Evolutionary conservation across 2,329 filamentous ascomycete species (phyloP), one percentile per base, ranked within the genome.

Genomic region (Aureobasidium sp.): DNA sequence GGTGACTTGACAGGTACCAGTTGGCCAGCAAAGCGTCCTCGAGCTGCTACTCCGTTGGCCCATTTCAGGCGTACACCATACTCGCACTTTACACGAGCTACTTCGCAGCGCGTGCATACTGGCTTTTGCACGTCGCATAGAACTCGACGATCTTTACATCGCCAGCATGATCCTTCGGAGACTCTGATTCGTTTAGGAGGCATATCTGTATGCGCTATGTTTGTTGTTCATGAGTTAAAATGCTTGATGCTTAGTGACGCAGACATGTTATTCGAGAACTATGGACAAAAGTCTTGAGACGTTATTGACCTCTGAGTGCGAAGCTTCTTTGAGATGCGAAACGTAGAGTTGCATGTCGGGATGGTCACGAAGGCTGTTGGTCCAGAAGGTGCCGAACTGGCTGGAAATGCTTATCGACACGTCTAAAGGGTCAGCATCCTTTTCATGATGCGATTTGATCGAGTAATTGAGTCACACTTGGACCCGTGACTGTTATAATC

Each of bases 21-120:
- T 55, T 56, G 52, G 6, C 52, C 52, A 34, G 52, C 52, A 27
- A 56, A 44, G 5, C 52, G 52, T 44, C 52, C 51, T 53, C 52
- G 52, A 44, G 52, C 52, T 44, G 52, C 52, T 4, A 56, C 52
- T 43, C 52, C 52, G 10, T 44, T 44, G 8, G 52, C 52, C 52
- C 52, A 56, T 24, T 56, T 56, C 15, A 44, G 13, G 10, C 52
- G 37, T 34, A 34, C n/a, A 27, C 52, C 52, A 37, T 56, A 56
- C n/a, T 56, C 52, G 52, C 52, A 56, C 15, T 56, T 56, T 8
- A 9, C 13, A 15, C 39, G 39, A 10, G 52, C 39, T 24, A 10
- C 24, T 7, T 44, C 39, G 15, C 52, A 56, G 5, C 52, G 37
- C 10, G 37, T 44, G 36, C 52, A 56, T 20, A 44, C 27, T 34